A percentile compares a stretch with the other conserved stretches of the same genome.
phyloP scores from a whole-genome alignment of 768 basidiomycete species.

The Termitomyces sp. region DNA sequence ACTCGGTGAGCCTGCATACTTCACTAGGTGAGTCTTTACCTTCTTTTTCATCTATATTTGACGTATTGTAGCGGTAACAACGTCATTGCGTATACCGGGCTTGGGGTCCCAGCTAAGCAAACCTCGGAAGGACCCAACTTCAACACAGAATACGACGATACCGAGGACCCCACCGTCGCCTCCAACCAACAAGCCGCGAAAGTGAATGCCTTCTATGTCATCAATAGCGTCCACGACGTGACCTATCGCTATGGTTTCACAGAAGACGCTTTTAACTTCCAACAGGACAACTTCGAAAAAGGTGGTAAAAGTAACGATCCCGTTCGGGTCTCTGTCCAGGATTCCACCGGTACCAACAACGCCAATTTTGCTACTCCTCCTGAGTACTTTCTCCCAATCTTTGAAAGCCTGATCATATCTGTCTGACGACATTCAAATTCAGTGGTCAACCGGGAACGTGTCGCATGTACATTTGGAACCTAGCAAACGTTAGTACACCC shows the following conservation, averaged over 20 bases:
- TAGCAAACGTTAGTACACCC: constrained; percentile 4
- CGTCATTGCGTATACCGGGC: constrained; percentile 26
- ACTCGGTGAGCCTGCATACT: not conserved
- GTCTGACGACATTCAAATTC: not conserved
- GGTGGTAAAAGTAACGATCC: constrained; percentile 47
- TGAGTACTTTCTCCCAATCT: constrained; percentile 25
- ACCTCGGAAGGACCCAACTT: constrained; percentile 33
- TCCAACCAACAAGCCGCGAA: constrained; percentile 49
- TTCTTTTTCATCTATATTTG: not conserved
- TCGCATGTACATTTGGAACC: constrained; percentile 19
- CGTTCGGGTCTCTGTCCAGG: constrained; percentile 47
- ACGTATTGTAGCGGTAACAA: constrained; percentile 29
- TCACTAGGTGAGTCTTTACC: not conserved
- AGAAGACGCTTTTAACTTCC: constrained; percentile 55
- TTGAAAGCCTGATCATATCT: not conserved
- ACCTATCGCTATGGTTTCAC: constrained; percentile 49
- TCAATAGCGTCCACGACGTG: constrained; percentile 54
- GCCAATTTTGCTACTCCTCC: constrained; percentile 37
- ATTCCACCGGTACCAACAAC: constrained; percentile 36
- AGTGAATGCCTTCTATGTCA: constrained; percentile 53
- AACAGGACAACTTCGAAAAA: constrained; percentile 46
- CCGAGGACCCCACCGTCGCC: constrained; percentile 20
- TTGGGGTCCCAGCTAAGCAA: constrained; percentile 27
- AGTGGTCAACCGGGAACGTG: constrained; percentile 31
- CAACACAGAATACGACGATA: constrained; percentile 28